Percentiles rank a stretch among this genome's conserved stretches.
Evolutionary conservation across 495 filamentous ascomycete species (phyloP).

Genomic region (Emericellopsis terricola): DNA sequence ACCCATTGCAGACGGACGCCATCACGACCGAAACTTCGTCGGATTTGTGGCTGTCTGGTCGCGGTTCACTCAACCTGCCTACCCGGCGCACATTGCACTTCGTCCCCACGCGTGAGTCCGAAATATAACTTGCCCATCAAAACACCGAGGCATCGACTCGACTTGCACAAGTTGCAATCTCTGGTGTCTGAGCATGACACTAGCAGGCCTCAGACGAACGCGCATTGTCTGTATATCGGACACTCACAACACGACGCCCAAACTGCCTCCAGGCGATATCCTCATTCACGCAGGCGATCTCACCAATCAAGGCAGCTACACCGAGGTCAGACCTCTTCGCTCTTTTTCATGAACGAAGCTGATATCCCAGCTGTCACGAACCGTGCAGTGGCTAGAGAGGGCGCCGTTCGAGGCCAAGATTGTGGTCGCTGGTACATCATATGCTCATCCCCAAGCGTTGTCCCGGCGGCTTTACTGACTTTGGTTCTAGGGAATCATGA

Average conservation of each 20-base stretch:
- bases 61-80: no score
- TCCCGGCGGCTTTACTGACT: no score
- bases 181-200: no score
- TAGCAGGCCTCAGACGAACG: no score
- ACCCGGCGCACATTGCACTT: no score
- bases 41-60: no score
- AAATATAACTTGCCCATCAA: no score
- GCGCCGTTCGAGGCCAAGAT: constrained; percentile 70
- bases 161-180: no score
- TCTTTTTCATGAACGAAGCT: not conserved
- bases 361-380: constrained; percentile 16
- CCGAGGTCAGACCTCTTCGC: constrained; percentile 10
- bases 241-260: constrained; percentile 55
- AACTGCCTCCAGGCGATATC: constrained; percentile 68
- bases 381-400: constrained; percentile 59
- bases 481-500: constrained; percentile 66
- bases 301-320: constrained; percentile 55
- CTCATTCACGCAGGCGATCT: constrained; percentile 86
- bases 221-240: constrained; percentile 63
- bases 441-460: constrained; percentile 27
- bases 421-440: constrained; percentile 54
- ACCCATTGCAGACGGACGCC: no score
- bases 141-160: no score
- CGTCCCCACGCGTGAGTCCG: no score
- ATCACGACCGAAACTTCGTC: no score